These are phyloP conservation scores for Salix arbutifolia DNA, from an alignment of 345 rosid genomes.

Conservation along the genomic window DNA sequence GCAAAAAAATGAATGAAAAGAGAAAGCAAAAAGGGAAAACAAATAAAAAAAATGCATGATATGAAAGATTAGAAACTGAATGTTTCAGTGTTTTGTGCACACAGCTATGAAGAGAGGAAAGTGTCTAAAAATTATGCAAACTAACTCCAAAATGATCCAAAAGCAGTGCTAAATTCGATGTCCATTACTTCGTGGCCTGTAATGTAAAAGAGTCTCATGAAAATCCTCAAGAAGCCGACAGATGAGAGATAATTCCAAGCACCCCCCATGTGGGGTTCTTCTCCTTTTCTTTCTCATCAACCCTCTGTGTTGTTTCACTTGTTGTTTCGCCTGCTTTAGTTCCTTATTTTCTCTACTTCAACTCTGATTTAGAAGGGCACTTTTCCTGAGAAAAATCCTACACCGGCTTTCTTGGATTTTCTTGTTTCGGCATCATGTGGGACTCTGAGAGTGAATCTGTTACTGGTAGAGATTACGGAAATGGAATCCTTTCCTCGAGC, in stretches of 20 bases:
- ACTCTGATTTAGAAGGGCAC: neutral
- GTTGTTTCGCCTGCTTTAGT: neutral
- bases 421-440: slow-evolving; percentile 56
- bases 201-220: slow-evolving; percentile 6
- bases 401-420: neutral
- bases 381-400: slow-evolving; percentile 8
- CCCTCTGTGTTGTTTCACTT: slow-evolving; percentile 1
- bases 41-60: neutral
- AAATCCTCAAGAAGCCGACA: slow-evolving; percentile 47
- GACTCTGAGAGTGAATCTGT: slow-evolving; percentile 72
- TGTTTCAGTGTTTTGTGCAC: neutral
- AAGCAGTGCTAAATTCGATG: slow-evolving; percentile 17
- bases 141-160: slow-evolving; percentile 13
- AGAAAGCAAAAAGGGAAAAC: neutral
- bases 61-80: slow-evolving; percentile 18
- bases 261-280: slow-evolving; percentile 61
- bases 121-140: slow-evolving; percentile 12
- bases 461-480: slow-evolving; percentile 66
- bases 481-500: slow-evolving; percentile 60
- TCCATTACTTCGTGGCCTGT: slow-evolving; percentile 60
- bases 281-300: slow-evolving; percentile 8
- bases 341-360: slow-evolving; percentile 12
- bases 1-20: neutral
- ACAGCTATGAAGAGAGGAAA: neutral
- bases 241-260: slow-evolving; percentile 39